A percentile compares a stretch with the other conserved stretches of the same genome.
These are phyloP conservation scores for Phytophthora aleatoria DNA, from an alignment of 352 stramenopile genomes.

Conservation along the genomic window DNA sequence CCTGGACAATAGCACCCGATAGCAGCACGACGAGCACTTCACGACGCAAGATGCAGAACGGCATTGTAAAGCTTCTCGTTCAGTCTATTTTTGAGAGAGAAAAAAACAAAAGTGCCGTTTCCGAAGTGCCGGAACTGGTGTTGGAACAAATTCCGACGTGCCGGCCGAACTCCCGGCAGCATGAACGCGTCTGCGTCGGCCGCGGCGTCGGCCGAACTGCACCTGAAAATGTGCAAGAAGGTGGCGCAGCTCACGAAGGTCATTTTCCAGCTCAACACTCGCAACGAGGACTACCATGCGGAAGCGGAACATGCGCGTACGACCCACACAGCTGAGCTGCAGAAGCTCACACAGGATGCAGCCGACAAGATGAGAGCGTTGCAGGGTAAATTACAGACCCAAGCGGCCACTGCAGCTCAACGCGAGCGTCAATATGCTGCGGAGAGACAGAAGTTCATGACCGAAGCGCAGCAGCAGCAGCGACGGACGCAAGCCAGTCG, in stretches of 20 bases:
- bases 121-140: neutral
- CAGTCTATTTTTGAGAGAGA: constrained; percentile 22
- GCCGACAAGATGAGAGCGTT: constrained; percentile 54
- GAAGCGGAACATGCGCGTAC: constrained; percentile 57
- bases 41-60: neutral
- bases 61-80: constrained; percentile 7
- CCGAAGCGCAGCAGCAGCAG: constrained; percentile 29
- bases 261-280: constrained; percentile 94
- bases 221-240: constrained; percentile 96
- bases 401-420: constrained; percentile 36
- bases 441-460: constrained; percentile 23
- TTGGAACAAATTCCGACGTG: neutral
- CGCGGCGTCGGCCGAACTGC: constrained; percentile 59
- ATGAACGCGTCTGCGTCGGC: constrained; percentile 25
- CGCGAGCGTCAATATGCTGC: constrained; percentile 33
- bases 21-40: constrained; percentile 17
- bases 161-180: constrained; percentile 6
- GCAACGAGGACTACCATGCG: constrained; percentile 91
- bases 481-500: constrained; percentile 38
- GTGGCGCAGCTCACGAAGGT: constrained; percentile 94
- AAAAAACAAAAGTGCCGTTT: constrained; percentile 3
- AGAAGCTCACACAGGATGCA: constrained; percentile 59
- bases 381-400: constrained; percentile 43
- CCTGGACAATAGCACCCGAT: constrained; percentile 1
- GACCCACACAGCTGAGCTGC: constrained; percentile 43